These are phyloP conservation scores for Podaxis rugospora DNA, from an alignment of 768 basidiomycete species.

Conservation along the genomic window DNA sequence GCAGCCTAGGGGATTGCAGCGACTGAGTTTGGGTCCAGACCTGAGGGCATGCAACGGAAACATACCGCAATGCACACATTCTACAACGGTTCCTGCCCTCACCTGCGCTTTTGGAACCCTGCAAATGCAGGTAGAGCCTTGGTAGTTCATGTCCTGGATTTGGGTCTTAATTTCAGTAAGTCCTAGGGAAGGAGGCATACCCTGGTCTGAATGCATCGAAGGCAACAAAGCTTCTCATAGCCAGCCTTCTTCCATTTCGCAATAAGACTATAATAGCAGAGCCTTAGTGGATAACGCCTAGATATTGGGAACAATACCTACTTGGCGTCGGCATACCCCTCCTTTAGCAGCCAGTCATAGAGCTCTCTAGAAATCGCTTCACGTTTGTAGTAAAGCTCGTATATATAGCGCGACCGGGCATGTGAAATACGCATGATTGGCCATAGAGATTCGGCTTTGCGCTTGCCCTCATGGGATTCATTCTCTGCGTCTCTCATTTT, in stretches of 20 bases:
- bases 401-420: constrained; percentile 93
- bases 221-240: constrained; percentile 96
- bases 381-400: constrained; percentile 97
- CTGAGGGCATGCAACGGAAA: constrained; percentile 13
- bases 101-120: constrained; percentile 94
- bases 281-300: background rate
- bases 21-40: background rate
- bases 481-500: constrained; percentile 99
- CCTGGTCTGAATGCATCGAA: constrained; percentile 93
- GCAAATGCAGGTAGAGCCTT: constrained; percentile 97
- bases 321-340: constrained; percentile 97
- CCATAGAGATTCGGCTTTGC: constrained; percentile 90
- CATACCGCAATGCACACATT: constrained; percentile 96
- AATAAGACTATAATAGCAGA: constrained; percentile 59
- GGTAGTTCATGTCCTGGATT: constrained; percentile 94
- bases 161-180: background rate
- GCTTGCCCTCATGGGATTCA: constrained; percentile 97
- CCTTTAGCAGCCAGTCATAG: constrained; percentile 97
- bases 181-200: constrained; percentile 30
- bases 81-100: constrained; percentile 84
- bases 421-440: constrained; percentile 99
- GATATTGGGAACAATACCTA: constrained; percentile 33
- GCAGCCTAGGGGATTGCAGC: constrained; percentile 52
- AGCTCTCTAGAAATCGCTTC: constrained; percentile 91
- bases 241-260: constrained; percentile 99